phyloP scores from a whole-genome alignment of 1,139 yeast genomes.

The Blastobotrys raffinosifermentans region DNA sequence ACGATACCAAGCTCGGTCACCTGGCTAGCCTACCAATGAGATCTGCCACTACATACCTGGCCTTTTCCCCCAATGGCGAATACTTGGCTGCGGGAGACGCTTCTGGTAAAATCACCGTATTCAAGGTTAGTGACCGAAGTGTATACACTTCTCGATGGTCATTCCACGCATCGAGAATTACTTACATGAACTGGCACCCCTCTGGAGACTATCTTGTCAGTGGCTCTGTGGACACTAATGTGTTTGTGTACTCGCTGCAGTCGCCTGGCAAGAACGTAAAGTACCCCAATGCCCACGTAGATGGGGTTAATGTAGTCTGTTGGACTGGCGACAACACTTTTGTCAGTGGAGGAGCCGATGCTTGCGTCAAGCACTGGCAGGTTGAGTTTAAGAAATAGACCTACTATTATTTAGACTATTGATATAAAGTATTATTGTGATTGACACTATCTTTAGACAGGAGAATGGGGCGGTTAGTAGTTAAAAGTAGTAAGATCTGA shows the following conservation, averaged over 20 bases:
- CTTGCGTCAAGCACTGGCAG: conserved; percentile 70
- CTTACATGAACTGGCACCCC: conserved; percentile 69
- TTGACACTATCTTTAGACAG: background rate
- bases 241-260: conserved; percentile 71
- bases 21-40: conserved; percentile 42
- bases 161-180: conserved; percentile 80
- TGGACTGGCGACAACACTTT: conserved; percentile 55
- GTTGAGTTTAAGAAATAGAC: conserved; percentile 20
- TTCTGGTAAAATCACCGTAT: conserved; percentile 75
- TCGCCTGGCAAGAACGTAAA: conserved; percentile 75
- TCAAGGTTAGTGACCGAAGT: conserved; percentile 47
- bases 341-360: conserved; percentile 75
- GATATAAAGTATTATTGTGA: background rate
- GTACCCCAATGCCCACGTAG: conserved; percentile 76
- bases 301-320: conserved; percentile 68
- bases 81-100: conserved; percentile 80
- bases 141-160: conserved; percentile 90
- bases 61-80: conserved; percentile 65
- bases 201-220: conserved; percentile 70
- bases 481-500: background rate
- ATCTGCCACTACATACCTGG: conserved; percentile 55
- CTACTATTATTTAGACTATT: background rate
- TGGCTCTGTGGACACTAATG: conserved; percentile 78
- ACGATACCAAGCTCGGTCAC: conserved; percentile 12
- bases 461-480: background rate